phyloP scores from a whole-genome alignment of 495 filamentous ascomycete genomes.

The Penicillium argentinense region DNA sequence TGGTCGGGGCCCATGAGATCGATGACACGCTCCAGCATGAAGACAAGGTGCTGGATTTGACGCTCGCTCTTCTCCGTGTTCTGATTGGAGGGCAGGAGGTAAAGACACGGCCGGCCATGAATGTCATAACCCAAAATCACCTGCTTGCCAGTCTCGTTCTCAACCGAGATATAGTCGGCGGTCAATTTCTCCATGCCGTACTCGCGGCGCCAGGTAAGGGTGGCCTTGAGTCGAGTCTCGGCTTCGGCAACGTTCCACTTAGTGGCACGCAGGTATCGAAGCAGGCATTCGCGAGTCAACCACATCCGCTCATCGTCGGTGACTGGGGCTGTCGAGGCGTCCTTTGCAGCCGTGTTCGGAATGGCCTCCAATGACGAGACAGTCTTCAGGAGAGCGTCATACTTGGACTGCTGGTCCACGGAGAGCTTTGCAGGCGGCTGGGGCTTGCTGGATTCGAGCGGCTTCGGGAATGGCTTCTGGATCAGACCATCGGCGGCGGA shows the following conservation, averaged over 20 bases:
- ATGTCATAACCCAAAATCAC: conserved; percentile 85
- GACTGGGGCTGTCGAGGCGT: conserved; percentile 61
- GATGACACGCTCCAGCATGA: conserved; percentile 87
- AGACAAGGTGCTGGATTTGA: conserved; percentile 92
- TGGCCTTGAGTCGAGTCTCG: conserved; percentile 73
- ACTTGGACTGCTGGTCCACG: conserved; percentile 79
- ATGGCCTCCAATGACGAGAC: conserved; percentile 72
- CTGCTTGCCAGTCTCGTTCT: conserved; percentile 97
- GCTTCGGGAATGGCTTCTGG: conserved; percentile 69
- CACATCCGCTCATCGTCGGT: conserved; percentile 82
- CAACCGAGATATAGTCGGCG: conserved; percentile 78
- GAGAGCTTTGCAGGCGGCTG: conserved; percentile 56
- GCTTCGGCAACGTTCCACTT: conserved; percentile 83
- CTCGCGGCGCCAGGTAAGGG: conserved; percentile 84
- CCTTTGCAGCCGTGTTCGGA: conserved; percentile 57
- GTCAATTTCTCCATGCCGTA: conserved; percentile 75
- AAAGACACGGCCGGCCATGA: conserved; percentile 78
- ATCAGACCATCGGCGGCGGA: conserved; percentile 51
- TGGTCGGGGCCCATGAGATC: conserved; percentile 84
- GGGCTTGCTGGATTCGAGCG: conserved; percentile 56
- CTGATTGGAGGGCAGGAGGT: conserved; percentile 83
- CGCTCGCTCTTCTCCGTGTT: conserved; percentile 88
- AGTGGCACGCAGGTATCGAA: conserved; percentile 88
- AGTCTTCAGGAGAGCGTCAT: conserved; percentile 66
- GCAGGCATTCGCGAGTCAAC: conserved; percentile 86